These are phyloP conservation scores for Cyclotella distinguenda DNA, from an alignment of 108 stramenopile species.

Conservation along the genomic window DNA sequence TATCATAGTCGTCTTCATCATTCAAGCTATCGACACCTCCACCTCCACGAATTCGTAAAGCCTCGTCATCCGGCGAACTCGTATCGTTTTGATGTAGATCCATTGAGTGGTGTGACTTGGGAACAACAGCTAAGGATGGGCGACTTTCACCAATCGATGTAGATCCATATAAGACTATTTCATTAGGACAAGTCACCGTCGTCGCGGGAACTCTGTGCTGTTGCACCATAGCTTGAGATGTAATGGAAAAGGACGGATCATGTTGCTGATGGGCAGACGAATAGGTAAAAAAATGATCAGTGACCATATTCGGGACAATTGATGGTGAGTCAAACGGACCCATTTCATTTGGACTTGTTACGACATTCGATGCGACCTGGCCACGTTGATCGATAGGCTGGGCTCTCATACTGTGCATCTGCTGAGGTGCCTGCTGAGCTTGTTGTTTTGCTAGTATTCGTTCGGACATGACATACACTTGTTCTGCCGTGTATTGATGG, in stretches of 20 bases:
- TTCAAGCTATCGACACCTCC: not conserved
- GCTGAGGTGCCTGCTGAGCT: not conserved
- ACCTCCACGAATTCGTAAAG: constrained; percentile 17
- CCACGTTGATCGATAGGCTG: not conserved
- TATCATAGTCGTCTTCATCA: not conserved
- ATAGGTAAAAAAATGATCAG: too few species aligned
- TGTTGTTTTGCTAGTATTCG: not conserved
- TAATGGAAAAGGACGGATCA: too few species aligned
- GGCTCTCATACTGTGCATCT: not conserved
- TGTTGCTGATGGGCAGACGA: too few species aligned
- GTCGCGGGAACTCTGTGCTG: not conserved
- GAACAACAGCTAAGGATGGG: not conserved
- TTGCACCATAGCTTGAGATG: too few species aligned
- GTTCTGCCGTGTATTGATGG: constrained; percentile 1
- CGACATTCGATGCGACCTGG: not conserved
- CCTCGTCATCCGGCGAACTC: constrained; percentile 1
- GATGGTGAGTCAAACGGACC: too few species aligned
- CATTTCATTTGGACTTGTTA: not conserved
- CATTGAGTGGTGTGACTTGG: not conserved
- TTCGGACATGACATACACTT: not conserved
- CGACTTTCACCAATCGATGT: not conserved
- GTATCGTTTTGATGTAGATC: not conserved
- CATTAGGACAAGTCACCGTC: not conserved
- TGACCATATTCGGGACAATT: too few species aligned
- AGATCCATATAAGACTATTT: not conserved